Conservation (phyloP, 106 monocot genomes). For the Dioscorea alata region DNA sequence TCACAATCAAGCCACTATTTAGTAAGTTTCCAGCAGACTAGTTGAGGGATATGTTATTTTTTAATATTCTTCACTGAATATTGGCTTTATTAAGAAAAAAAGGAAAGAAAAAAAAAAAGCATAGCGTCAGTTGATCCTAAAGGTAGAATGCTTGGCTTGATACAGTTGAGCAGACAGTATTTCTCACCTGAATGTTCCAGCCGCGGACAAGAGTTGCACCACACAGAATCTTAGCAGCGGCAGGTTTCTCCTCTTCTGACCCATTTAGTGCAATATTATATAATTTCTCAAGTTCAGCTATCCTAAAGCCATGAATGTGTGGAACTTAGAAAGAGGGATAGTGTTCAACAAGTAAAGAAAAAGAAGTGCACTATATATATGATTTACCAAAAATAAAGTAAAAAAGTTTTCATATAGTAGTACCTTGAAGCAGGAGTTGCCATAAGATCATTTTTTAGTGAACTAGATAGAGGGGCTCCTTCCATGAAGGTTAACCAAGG, state of each 20-base stretch:
- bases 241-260: slow-evolving; percentile 68
- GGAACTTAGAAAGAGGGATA: neutral
- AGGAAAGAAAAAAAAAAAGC: neutral
- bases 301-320: slow-evolving; percentile 17
- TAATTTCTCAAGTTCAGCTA: slow-evolving; percentile 69
- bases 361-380: neutral
- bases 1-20: slow-evolving; percentile 1
- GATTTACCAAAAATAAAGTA: neutral
- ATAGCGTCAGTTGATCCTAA: too few relatives aligned
- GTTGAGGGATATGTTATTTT: too few relatives aligned
- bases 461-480: slow-evolving; percentile 47
- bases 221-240: slow-evolving; percentile 84
- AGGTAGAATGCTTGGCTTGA: too few relatives aligned
- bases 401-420: neutral
- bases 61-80: too few relatives aligned
- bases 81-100: neutral
- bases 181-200: slow-evolving; percentile 91
- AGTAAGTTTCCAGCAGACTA: too few relatives aligned
- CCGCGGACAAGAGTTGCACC: slow-evolving; percentile 77
- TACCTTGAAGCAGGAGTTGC: slow-evolving; percentile 88
- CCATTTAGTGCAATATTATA: slow-evolving; percentile 74
- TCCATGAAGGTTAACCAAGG: slow-evolving; percentile 85
- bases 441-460: slow-evolving; percentile 66
- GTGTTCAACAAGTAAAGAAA: too few relatives aligned
- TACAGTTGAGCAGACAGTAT: too few relatives aligned